Evolutionary conservation across 75 land plant species (phyloP), one percentile per base, ranked within the genome.

Genomic region (Selaginella tamariscina): DNA sequence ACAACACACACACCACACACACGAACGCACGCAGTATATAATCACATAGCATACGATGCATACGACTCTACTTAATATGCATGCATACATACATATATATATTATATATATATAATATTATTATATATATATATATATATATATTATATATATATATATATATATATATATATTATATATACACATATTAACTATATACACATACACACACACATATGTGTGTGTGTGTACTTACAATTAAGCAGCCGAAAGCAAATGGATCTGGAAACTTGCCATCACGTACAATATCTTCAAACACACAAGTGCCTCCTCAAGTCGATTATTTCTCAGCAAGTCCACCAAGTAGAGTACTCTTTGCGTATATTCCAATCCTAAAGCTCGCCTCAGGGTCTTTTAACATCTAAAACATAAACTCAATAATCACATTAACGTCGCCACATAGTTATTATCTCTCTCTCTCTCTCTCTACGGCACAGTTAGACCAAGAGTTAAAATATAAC

Each of bases 341-440:
- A 23, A 59, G 26, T 2, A 59, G 62, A 23, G 62, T 26, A n/a
- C 62, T 59, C 62, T 59, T 59, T 59, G 62, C 62, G 8, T 26
- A 2, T 59, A 27, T 26, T 21, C 62, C 62, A 59, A 59, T 26
- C 26, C 26, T 5, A n/a, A 23, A 59, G 8, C 62, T 59, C n/a
- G 21, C 62, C 8, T 21, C 62, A 59, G 26, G 21, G 21, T 59
- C 62, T 23, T 21, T 59, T 8, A 59, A n/a, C 62, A 59, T 59
- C 62, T 59, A 5, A 20, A 11, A 20, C 62, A 59, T 26, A 59
- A 59, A 59, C 62, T 11, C 20, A 49, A 49, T 11, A 11, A 11
- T 49, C 20, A 49, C 54, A 11, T 49, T 20, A 49, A 49, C 11
- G 11, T 20, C 54, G 18, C 54, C 11, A 49, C 11, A 49, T 49